Evolutionary conservation across 1,284 basidiomycete genomes (phyloP), one percentile per base, ranked within the genome.

Genomic region (Ceratobasidium sp.): DNA sequence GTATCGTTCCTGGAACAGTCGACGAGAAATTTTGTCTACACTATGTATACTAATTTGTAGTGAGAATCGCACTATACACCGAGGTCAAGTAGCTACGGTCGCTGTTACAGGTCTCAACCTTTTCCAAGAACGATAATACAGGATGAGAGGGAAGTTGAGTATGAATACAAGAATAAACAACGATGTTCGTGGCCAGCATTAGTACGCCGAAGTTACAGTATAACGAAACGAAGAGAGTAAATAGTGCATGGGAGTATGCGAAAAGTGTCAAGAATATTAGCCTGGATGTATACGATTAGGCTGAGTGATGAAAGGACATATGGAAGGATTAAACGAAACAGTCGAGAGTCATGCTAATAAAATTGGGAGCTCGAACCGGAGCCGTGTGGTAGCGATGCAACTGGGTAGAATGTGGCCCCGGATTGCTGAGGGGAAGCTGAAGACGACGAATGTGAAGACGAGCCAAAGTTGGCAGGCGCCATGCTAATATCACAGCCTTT

Each of bases 111-210:
- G 43, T 50, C 11, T 49, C 49, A 66, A 13, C 21, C 32, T 23
- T 5, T 26, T 21, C 62, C 23, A 66, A 52, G 23, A 49, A 47
- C 21, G 49, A 49, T 49, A 23, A 58, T 58, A 58, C 57, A 58
- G 16, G 35, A 38, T 38, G 35, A 38, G 35, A 38, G 52, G 52
- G 30, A 21, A 58, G 38, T 28, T n/a, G 18, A 35, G 38, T 67
- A 67, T 38, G 50, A 67, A 67, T 67, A 67, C 64, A 67, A 67
- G 38, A 38, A 52, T 49, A 46, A 66, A 66, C 62, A 49, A 52
- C 28, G 35, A 38, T 38, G 35, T 38, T 38, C 4, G 35, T 38
- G 35, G 35, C 35, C 35, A 38, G 35, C 35, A 38, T 38, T 38
- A 38, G 11, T 38, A 38, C 35, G 35, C 35, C 35, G 35, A 38